phyloP scores from a whole-genome alignment of 371 early-diverging fungal species.

The Actinomortierella ambigua region DNA sequence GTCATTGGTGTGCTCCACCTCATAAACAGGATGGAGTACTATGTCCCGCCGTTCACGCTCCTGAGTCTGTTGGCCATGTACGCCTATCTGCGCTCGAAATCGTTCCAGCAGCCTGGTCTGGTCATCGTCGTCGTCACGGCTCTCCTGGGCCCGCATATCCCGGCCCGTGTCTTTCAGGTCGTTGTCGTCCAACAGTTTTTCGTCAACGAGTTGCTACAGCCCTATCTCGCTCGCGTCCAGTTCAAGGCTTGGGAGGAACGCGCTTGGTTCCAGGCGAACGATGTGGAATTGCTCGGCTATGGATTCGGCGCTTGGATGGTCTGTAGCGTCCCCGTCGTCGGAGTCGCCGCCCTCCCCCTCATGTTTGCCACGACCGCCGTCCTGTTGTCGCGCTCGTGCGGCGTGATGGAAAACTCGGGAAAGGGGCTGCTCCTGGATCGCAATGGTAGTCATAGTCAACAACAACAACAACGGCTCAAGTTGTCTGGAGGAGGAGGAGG shows the following conservation, averaged over 20 bases:
- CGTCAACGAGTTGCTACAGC: conserved; percentile 33
- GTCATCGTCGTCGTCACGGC: conserved; percentile 5
- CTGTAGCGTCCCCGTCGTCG: conserved; percentile 21
- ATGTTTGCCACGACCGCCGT: conserved; percentile 27
- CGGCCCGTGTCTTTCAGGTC: conserved; percentile 24
- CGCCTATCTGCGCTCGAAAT: conserved; percentile 19
- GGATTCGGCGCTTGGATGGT: conserved; percentile 28
- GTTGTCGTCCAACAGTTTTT: conserved; percentile 29
- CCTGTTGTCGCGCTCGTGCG: conserved; percentile 34
- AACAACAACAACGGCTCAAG: no score
- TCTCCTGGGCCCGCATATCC: conserved; percentile 28
- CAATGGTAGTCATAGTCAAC: not conserved
- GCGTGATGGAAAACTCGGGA: conserved; percentile 31
- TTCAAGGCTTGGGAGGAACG: conserved; percentile 36
- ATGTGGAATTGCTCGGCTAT: conserved; percentile 26
- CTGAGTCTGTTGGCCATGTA: conserved; percentile 11
- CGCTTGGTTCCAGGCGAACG: conserved; percentile 29
- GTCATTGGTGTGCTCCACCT: conserved; percentile 18
- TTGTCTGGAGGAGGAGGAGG: no score
- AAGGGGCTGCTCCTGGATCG: conserved; percentile 6
- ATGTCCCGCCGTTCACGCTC: conserved; percentile 2
- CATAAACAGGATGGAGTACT: conserved; percentile 3
- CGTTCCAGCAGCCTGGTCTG: not conserved
- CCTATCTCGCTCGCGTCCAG: conserved; percentile 27
- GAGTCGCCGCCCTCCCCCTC: conserved; percentile 19